Conservation (phyloP, 2,329 filamentous ascomycete species). For the Neofusicoccum ribis region DNA sequence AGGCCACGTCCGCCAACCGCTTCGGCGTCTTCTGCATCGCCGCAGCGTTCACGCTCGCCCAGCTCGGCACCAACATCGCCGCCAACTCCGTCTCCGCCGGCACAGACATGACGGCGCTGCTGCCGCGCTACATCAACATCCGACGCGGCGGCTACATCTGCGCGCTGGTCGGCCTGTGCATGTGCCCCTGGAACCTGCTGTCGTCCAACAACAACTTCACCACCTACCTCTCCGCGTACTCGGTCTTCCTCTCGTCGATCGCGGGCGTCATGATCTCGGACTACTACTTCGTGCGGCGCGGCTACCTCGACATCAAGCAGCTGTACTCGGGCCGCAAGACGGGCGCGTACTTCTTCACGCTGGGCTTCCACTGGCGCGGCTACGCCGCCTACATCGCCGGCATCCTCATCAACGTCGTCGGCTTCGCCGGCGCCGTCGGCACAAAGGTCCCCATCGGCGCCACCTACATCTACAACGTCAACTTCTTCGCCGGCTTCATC, state of each 20-base stretch:
- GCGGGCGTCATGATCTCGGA: constrained; percentile 88
- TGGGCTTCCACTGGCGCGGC: constrained; percentile 78
- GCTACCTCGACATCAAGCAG: constrained; percentile 75
- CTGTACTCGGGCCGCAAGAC: constrained; percentile 71
- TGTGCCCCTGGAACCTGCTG: constrained; percentile 84
- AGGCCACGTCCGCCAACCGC: constrained; percentile 41
- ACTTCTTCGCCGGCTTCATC: constrained; percentile 85
- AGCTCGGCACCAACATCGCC: constrained; percentile 83
- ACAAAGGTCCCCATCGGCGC: constrained; percentile 71
- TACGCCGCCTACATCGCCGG: constrained; percentile 81
- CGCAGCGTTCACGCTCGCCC: constrained; percentile 61
- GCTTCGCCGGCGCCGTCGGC: constrained; percentile 82
- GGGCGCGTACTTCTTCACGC: constrained; percentile 72
- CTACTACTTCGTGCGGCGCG: constrained; percentile 82
- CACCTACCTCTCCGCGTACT: constrained; percentile 88
- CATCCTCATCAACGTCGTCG: constrained; percentile 87
- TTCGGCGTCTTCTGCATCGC: constrained; percentile 59
- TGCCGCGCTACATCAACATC: constrained; percentile 80
- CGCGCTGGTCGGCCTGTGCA: constrained; percentile 74
- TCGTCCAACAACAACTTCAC: constrained; percentile 78
- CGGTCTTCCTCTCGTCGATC: constrained; percentile 90
- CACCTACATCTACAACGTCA: constrained; percentile 83
- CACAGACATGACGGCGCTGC: constrained; percentile 77
- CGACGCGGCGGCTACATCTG: constrained; percentile 86
- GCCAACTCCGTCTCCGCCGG: constrained; percentile 83